Base-by-base conservation (phyloP, 1,284 basidiomycete genomes). In the Tilletia indica region DNA sequence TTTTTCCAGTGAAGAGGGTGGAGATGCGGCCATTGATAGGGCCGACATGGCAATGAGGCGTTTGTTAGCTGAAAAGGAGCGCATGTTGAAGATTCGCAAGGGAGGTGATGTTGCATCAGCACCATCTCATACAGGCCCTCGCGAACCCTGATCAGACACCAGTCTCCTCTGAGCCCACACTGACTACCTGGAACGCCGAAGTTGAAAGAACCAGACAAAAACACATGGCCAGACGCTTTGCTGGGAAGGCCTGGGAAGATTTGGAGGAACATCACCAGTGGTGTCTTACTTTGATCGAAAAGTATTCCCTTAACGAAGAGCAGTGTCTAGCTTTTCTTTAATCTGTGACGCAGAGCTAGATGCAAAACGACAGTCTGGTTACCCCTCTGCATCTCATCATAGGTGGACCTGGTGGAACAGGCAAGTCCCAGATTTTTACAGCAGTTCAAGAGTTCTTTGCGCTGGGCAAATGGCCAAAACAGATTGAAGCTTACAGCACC, bases 291-390 rank as follows among this genome's bases (percentile, higher is more conserved):
- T 31, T 54, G 6, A 54, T 54, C 6, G 51, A 54, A 19, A 54
- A 54, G n/a, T 54, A 54, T 54, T n/a, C 51, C 5, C 16, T 54
- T 5, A 54, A 54, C 51, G 51, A 54, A 54, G 51, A 54, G 25
- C 51, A 54, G 51, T 5, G 8, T 5, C n/a, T 54, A 19, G 51
- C 51, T 4, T 54, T 54, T 54, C 51, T 54, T 4, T 19, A 31
- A 54, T 54, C 16, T 54, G 51, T 19, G 51, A 54, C 4, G 19
- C 16, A 54, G 51, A 54, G n/a, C n/a, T n/a, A 54, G 16, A 31
- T n/a, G 25, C 16, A 4, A 6, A 4, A 4, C 5, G 25, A 19
- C n/a, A 6, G 51, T 5, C n/a, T 19, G 25, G 19, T 54, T 5
- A 45, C 5, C 6, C 51, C 51, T 19, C 51, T 54, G 6, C 51